Evolutionary conservation across 371 early-diverging fungal species (phyloP), one percentile per base, ranked within the genome.

Genomic region (Circinella umbellata): DNA sequence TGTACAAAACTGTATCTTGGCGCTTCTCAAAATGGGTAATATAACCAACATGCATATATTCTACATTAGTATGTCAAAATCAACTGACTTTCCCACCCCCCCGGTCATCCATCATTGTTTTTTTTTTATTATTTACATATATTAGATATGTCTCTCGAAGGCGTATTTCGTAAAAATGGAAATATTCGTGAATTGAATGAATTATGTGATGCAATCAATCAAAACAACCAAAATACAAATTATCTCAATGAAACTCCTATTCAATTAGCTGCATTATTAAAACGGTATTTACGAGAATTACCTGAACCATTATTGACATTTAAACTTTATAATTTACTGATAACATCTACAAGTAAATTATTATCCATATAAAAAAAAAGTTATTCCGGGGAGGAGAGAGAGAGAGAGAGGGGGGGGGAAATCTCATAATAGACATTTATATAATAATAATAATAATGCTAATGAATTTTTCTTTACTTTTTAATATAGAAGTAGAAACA

Each of bases 101-200:
- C 27, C 1, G 27, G 27, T 27, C 27, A 27, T 27, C 27, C 1
- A 2, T 27, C 27, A 27, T 27, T 27, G 27, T 27, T 27, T 27
- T 27, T 27, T 27, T 27, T 27, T 27, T 11, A 42, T 42, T 42
- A 9, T 42, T 11, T 42, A 4, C 17, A 17, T 70, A 34, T 47
- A n/a, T 10, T 36, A 93, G 95, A 97, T 71, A 84, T 98, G 87
- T 84, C 91, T 1, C 86, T 90, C 20, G 98, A 98, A 78, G 99
- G 99, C 1, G 92, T 98, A 4, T 98, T 98, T 85, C 91, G 99
- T 67, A 98, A 97, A 78, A 98, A 96, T 78, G 99, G 99, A 13
- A 98, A 98, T 74, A 96, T 98, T 71, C 83, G 94, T 59, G 81
- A 94, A 49, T 83, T 98, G 35, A 94, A 93, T 53, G 89, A 90